phyloP scores from a whole-genome alignment of 495 filamentous ascomycete species.

The Opeltia flavorubescens region DNA sequence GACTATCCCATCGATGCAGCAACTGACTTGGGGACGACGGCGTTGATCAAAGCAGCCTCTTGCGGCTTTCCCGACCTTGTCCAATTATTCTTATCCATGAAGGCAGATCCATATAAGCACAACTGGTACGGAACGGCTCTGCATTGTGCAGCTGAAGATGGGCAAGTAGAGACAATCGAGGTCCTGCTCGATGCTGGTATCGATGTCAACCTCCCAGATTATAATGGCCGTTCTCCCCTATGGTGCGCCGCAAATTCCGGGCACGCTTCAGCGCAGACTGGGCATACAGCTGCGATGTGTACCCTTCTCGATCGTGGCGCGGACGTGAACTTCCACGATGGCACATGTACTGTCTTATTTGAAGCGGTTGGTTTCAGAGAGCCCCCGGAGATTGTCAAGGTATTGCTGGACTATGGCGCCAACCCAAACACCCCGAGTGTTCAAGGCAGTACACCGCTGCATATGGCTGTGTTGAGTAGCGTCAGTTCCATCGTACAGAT shows the following conservation, averaged over 20 bases:
- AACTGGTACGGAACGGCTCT: conserved; percentile 9
- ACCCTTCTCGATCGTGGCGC: conserved; percentile 6
- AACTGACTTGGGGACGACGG: conserved; percentile 4
- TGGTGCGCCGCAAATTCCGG: conserved; percentile 1
- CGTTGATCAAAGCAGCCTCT: conserved; percentile 5
- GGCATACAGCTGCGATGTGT: background rate
- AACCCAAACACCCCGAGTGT: background rate
- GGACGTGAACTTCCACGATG: background rate
- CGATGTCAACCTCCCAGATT: conserved; percentile 1
- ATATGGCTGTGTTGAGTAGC: background rate
- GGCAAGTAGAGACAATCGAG: conserved; percentile 1
- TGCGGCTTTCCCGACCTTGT: conserved; percentile 2
- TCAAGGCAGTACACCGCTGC: background rate
- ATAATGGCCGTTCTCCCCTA: conserved; percentile 3
- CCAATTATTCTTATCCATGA: background rate
- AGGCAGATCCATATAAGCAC: conserved; percentile 3
- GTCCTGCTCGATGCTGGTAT: background rate
- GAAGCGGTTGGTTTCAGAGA: background rate
- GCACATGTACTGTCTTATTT: background rate
- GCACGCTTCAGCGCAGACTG: too few species aligned
- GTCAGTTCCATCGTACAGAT: background rate
- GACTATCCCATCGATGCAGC: conserved; percentile 1
- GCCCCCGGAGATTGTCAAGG: background rate
- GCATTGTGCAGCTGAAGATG: conserved; percentile 7
- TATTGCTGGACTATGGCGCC: background rate